A percentile compares a stretch with the other conserved stretches of the same genome.
These are phyloP conservation scores for Albifimbria verrucaria DNA, from an alignment of 2,329 filamentous ascomycete genomes.

Conservation along the genomic window DNA sequence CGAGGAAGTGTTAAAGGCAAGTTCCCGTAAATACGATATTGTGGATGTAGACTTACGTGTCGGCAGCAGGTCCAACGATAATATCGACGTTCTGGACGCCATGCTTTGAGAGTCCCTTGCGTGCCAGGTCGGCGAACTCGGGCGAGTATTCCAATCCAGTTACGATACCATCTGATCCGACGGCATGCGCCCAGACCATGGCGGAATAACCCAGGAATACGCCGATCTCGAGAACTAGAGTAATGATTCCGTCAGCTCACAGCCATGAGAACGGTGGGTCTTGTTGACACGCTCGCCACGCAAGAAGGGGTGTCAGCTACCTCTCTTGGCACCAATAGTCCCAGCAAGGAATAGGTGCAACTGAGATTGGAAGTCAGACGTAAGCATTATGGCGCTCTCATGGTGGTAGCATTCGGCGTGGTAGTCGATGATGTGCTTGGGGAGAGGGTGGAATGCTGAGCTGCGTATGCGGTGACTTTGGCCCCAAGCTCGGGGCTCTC, in stretches of 20 bases:
- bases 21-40: too few relatives aligned
- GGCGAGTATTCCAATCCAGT: slow-evolving; percentile 42
- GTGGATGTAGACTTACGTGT: slow-evolving; percentile 40
- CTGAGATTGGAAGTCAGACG: slow-evolving; percentile 39
- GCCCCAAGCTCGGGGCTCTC: slow-evolving; percentile 36
- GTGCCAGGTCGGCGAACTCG: slow-evolving; percentile 40
- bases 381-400: slow-evolving; percentile 33
- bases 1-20: too few relatives aligned
- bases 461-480: slow-evolving; percentile 40
- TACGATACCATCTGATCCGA: slow-evolving; percentile 40
- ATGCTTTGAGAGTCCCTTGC: slow-evolving; percentile 34
- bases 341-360: slow-evolving; percentile 38
- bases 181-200: slow-evolving; percentile 44
- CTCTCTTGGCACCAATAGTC: slow-evolving; percentile 36
- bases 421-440: slow-evolving; percentile 38
- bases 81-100: slow-evolving; percentile 44
- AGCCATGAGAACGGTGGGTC: background rate
- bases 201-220: slow-evolving; percentile 48
- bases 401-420: slow-evolving; percentile 28
- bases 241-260: background rate
- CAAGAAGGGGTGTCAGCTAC: slow-evolving; percentile 17
- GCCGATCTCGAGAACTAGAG: slow-evolving; percentile 44
- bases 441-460: slow-evolving; percentile 38
- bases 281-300: background rate
- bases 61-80: slow-evolving; percentile 41